Base-by-base conservation (phyloP, 202 grass and related monocot species). In the Alloteropsis angusta region DNA sequence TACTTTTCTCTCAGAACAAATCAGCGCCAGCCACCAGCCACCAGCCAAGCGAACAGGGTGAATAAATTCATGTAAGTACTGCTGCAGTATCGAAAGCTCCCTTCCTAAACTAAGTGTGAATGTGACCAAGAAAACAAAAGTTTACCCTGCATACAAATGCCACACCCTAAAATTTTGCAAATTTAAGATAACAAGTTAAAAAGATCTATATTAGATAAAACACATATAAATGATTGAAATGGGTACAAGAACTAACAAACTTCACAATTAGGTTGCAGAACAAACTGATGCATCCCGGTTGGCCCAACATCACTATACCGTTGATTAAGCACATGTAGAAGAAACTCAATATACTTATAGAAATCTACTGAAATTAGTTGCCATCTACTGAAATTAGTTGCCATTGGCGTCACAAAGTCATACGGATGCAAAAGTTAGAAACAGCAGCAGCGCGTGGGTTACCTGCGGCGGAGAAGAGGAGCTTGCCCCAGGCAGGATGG, bases 391-490 rank as follows among this genome's bases (percentile, higher is more conserved):
- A 30, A 17, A 78, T 42, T 41, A 42, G 2, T 4, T 42, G 66
- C 47, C 76, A 53, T 10, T 66, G 46, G 34, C 71, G 15, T 36
- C 37, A 23, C n/a, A n/a, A n/a, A 13, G 17, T 53, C 54, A 32
- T 4, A 55, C 10, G 63, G 6, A 47, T 52, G 52, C 19, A 23
- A 48, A 46, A 2, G 35, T 1, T 5, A 49, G 9, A 32, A 60
- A 65, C 16, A 68, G 17, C 19, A 5, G 42, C 42, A 73, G 39
- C 26, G 57, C 23, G 23, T 35, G 59, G 3, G 18, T 72, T 86
- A 93, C 95, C 96, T 68, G 96, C 89, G 18, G 84, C 85, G 30
- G 92, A 98, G 90, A 98, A 95, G 81, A 98, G 47, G 19, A 95
- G 21, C 83, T 98, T 98, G 42, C 96, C 95, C 89, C 92, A 98